Conservation (phyloP, 1,284 basidiomycete species). For the Cutaneotrichosporon sp. region DNA sequence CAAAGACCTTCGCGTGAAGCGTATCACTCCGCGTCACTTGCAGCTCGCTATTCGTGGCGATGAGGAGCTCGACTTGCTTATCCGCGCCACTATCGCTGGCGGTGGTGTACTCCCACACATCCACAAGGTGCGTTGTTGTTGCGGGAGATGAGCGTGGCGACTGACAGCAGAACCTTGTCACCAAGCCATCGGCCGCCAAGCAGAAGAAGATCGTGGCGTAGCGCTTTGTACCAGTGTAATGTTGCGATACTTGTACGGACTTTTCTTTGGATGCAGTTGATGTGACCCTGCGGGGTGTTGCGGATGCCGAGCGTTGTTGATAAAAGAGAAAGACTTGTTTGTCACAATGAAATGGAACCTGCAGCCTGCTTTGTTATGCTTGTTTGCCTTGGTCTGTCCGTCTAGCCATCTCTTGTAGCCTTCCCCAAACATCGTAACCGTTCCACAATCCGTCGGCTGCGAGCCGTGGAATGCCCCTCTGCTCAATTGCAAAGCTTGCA, state of each 20-base stretch:
- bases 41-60: slow-evolving; percentile 79
- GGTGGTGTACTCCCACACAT: slow-evolving; percentile 95
- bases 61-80: slow-evolving; percentile 58
- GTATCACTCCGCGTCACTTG: slow-evolving; percentile 82
- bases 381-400: no score
- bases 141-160: no score
- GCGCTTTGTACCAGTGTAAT: slow-evolving; percentile 1
- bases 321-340: neutral
- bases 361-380: no score
- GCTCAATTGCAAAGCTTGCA: slow-evolving; percentile 77
- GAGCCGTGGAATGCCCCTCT: slow-evolving; percentile 63
- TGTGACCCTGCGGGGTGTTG: neutral
- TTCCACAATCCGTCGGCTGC: slow-evolving; percentile 61
- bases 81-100: slow-evolving; percentile 59
- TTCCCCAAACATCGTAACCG: slow-evolving; percentile 50
- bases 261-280: slow-evolving; percentile 2
- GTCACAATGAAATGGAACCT: neutral
- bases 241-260: slow-evolving; percentile 3
- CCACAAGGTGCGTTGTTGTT: slow-evolving; percentile 61
- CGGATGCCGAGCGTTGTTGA: no score
- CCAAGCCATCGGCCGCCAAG: slow-evolving; percentile 13
- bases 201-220: slow-evolving; percentile 1
- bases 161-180: slow-evolving; percentile 32
- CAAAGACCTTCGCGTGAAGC: slow-evolving; percentile 91
- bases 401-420: slow-evolving; percentile 20